phyloP scores from a whole-genome alignment of 169 alveolate genomes.

The Plasmodium coatneyi region DNA sequence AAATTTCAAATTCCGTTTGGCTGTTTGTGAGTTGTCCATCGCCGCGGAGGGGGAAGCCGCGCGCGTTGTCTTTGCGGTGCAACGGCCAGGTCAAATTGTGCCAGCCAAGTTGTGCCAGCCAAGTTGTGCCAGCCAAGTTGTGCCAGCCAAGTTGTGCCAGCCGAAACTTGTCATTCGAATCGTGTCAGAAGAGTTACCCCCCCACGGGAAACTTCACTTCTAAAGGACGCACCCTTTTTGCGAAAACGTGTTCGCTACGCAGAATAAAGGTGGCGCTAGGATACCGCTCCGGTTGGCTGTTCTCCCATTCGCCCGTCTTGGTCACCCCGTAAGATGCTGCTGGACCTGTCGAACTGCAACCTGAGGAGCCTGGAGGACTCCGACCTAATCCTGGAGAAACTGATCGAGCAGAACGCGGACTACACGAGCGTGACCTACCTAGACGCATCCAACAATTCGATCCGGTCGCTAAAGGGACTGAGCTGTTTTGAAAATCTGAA shows the following conservation, averaged over 20 bases:
- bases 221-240: no score
- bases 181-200: background rate
- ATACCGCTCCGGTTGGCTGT: background rate
- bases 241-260: background rate
- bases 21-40: background rate
- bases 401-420: conserved; percentile 34
- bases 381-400: conserved; percentile 47
- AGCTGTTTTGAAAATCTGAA: conserved; percentile 49
- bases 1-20: background rate
- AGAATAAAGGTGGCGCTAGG: background rate
- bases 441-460: conserved; percentile 35
- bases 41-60: background rate
- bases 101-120: no score
- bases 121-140: no score
- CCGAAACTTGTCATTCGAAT: background rate
- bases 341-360: conserved; percentile 48
- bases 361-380: conserved; percentile 46
- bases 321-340: conserved; percentile 5
- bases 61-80: background rate
- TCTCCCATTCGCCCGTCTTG: background rate
- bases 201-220: background rate
- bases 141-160: background rate
- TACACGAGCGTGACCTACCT: conserved; percentile 61
- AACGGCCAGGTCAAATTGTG: background rate
- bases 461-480: conserved; percentile 33